These are phyloP conservation scores for Plasmodium berghei DNA, from an alignment of 169 alveolate genomes.

Conservation along the genomic window DNA sequence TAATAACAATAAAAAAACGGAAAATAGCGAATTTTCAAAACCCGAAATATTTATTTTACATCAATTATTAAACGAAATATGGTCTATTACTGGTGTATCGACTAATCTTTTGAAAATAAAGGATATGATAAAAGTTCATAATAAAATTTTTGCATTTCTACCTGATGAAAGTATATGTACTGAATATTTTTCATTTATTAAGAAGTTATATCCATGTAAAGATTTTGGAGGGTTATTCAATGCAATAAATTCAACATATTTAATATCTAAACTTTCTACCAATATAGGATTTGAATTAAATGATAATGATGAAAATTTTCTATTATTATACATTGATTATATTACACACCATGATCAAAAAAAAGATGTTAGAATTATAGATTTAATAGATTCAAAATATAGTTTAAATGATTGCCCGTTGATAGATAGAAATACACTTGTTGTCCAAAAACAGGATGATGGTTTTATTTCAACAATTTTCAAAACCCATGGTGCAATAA, in stretches of 20 bases:
- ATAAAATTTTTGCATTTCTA: conserved; percentile 72
- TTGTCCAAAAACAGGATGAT: conserved; percentile 59
- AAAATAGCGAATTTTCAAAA: conserved; percentile 69
- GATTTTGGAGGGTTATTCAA: conserved; percentile 74
- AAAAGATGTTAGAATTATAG: conserved; percentile 36
- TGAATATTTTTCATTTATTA: conserved; percentile 63
- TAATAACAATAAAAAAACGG: conserved; percentile 10
- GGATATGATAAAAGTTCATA: conserved; percentile 55
- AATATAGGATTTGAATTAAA: conserved; percentile 73
- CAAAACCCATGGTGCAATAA: conserved; percentile 44
- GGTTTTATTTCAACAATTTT: conserved; percentile 39
- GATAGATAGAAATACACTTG: conserved; percentile 41
- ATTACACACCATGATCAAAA: conserved; percentile 65
- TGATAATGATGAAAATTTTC: conserved; percentile 52
- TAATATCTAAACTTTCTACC: conserved; percentile 44
- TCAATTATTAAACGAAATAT: conserved; percentile 56
- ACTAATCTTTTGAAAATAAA: conserved; percentile 66
- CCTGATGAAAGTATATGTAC: conserved; percentile 76
- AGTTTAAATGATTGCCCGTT: conserved; percentile 60
- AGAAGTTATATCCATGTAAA: conserved; percentile 71
- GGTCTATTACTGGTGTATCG: conserved; percentile 74
- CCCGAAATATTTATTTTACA: conserved; percentile 50
- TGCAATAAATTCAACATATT: conserved; percentile 44
- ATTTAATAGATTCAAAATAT: conserved; percentile 61
- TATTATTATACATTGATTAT: conserved; percentile 61